Conservation (phyloP, 768 basidiomycete species). For the Neoboletus magnificus region DNA sequence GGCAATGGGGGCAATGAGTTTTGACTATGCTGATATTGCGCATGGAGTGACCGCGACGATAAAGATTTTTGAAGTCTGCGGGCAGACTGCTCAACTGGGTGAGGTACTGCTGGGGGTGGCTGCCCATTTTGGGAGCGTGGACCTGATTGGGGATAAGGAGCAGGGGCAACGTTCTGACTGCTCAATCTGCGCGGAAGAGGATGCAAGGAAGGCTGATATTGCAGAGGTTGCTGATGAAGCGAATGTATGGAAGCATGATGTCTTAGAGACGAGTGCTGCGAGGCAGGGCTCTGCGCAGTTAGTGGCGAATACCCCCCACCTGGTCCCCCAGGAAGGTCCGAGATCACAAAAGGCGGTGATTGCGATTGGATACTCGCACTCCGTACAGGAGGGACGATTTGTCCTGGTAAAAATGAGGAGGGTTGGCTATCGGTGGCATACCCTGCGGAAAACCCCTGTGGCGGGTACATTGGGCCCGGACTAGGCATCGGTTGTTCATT, state of each 20-base stretch:
- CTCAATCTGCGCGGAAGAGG: conserved; percentile 10
- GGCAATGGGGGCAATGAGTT: conserved; percentile 37
- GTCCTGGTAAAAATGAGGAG: conserved; percentile 37
- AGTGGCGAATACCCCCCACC: conserved; percentile 16
- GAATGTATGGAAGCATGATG: conserved; percentile 28
- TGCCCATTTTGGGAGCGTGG: conserved; percentile 12
- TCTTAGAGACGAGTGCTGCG: conserved; percentile 12
- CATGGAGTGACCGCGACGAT: conserved; percentile 58
- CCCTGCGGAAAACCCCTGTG: conserved; percentile 24
- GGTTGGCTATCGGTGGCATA: conserved; percentile 20
- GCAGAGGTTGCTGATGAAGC: conserved; percentile 28
- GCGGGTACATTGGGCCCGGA: conserved; percentile 14
- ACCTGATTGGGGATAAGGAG: conserved; percentile 18
- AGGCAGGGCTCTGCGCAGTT: neutral
- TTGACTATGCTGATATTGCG: conserved; percentile 46
- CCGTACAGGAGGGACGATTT: conserved; percentile 37
- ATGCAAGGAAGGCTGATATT: conserved; percentile 16
- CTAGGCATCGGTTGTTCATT: conserved; percentile 18
- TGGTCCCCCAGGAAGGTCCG: conserved; percentile 20
- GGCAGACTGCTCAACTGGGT: conserved; percentile 46
- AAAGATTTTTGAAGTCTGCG: conserved; percentile 46
- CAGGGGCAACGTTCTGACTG: conserved; percentile 9
- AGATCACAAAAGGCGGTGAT: conserved; percentile 23
- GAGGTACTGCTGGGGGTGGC: conserved; percentile 13
- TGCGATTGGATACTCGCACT: conserved; percentile 33